phyloP scores from a whole-genome alignment of 202 grass and related monocot genomes.

The Carex sylvatica region DNA sequence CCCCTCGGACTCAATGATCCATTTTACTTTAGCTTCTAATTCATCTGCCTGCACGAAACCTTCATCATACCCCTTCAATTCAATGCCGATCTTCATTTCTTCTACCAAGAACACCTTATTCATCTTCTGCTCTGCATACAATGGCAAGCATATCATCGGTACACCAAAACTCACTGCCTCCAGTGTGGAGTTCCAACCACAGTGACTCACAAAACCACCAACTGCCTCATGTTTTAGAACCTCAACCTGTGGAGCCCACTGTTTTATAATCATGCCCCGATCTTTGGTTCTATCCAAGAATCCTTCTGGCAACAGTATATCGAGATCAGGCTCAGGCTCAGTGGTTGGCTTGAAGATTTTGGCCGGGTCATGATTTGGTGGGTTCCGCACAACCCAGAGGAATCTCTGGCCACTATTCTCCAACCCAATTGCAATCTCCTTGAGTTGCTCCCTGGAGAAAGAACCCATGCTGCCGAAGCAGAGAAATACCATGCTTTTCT shows the following conservation, averaged over 20 bases:
- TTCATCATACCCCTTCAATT: constrained; percentile 46
- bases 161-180: constrained; percentile 46
- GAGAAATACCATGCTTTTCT: constrained; percentile 63
- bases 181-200: constrained; percentile 72
- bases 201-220: constrained; percentile 58
- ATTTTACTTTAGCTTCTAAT: constrained; percentile 47
- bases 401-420: constrained; percentile 53
- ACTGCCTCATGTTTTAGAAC: constrained; percentile 44
- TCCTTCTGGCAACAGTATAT: constrained; percentile 42
- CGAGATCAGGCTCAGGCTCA: constrained; percentile 45
- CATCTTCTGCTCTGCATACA: constrained; percentile 60
- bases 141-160: constrained; percentile 53
- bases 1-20: constrained; percentile 47
- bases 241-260: constrained; percentile 59
- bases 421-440: constrained; percentile 50
- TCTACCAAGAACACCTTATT: constrained; percentile 65
- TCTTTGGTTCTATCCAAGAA: constrained; percentile 56
- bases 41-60: constrained; percentile 32
- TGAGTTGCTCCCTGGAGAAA: constrained; percentile 44
- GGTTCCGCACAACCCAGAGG: constrained; percentile 60
- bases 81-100: constrained; percentile 39
- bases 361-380: neutral
- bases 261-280: constrained; percentile 49
- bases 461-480: constrained; percentile 52
- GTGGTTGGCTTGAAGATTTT: neutral